These are phyloP conservation scores for Yamadazyma dendronema DNA, from an alignment of 1,139 yeast genomes.

Conservation along the genomic window DNA sequence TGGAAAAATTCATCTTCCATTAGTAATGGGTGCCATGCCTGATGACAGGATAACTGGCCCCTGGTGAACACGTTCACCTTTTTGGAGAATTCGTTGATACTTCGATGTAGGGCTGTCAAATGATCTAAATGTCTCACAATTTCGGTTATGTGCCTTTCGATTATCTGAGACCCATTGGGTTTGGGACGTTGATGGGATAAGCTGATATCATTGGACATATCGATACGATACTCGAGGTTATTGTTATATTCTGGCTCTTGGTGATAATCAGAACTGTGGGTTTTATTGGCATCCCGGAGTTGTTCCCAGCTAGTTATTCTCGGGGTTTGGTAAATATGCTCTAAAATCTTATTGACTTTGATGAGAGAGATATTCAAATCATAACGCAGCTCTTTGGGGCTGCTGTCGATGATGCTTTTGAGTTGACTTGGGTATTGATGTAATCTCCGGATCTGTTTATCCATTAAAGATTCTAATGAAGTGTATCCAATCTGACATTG, in stretches of 20 bases:
- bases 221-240: conserved; percentile 12
- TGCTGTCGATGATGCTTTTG: conserved; percentile 15
- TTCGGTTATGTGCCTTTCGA: not conserved
- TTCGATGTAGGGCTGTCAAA: not conserved
- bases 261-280: not conserved
- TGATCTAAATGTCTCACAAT: not conserved
- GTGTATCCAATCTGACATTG: conserved; percentile 1
- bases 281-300: conserved; percentile 9
- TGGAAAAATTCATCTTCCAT: not conserved
- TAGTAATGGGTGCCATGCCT: not conserved
- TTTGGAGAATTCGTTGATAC: not conserved
- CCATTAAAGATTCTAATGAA: conserved; percentile 10
- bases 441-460: conserved; percentile 15
- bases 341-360: conserved; percentile 17
- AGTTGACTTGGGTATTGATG: conserved; percentile 17
- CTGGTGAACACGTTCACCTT: not conserved
- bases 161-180: too few relatives aligned
- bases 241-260: conserved; percentile 6
- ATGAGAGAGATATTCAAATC: conserved; percentile 17
- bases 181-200: too few relatives aligned
- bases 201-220: conserved; percentile 11
- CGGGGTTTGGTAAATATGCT: conserved; percentile 10
- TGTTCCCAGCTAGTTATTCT: conserved; percentile 15
- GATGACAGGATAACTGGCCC: not conserved
- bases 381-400: conserved; percentile 10